Evolutionary conservation across 208 protist species (phyloP).

Genomic region (Entamoeba nuttalli): DNA sequence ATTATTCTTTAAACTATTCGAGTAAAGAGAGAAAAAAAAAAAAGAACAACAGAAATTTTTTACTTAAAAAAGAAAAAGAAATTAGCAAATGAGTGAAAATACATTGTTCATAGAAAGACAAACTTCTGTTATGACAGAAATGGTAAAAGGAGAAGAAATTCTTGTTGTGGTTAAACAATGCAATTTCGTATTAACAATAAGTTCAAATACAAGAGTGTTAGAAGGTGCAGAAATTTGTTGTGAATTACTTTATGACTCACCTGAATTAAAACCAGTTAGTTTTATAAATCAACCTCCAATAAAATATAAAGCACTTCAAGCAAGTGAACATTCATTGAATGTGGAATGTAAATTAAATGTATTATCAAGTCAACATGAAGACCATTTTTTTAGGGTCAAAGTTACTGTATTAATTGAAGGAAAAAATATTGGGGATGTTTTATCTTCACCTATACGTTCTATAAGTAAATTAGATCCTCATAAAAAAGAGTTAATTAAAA

Average conservation of each 20-base stretch:
- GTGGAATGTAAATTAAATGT: neutral
- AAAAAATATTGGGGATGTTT: neutral
- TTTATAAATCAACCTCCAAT: neutral
- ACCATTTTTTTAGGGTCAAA: neutral
- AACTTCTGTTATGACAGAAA: neutral
- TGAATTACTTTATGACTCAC: neutral
- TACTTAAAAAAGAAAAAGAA: no score
- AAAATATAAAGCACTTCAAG: neutral
- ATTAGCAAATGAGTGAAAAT: no score
- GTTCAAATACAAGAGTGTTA: neutral
- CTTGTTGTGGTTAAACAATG: neutral
- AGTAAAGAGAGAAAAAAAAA: no score
- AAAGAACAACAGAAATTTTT: no score
- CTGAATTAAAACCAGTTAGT: neutral
- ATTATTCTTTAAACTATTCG: no score
- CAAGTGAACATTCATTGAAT: neutral
- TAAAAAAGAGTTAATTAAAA: neutral
- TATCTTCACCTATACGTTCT: neutral
- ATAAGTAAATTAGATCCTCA: neutral
- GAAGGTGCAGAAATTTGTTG: neutral
- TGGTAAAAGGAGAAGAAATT: neutral
- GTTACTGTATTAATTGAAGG: neutral
- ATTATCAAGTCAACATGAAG: neutral
- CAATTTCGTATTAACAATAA: neutral
- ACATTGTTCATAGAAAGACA: neutral